These are phyloP conservation scores for Phlegmacium glaucopus DNA, from an alignment of 768 basidiomycete genomes.

Conservation along the genomic window DNA sequence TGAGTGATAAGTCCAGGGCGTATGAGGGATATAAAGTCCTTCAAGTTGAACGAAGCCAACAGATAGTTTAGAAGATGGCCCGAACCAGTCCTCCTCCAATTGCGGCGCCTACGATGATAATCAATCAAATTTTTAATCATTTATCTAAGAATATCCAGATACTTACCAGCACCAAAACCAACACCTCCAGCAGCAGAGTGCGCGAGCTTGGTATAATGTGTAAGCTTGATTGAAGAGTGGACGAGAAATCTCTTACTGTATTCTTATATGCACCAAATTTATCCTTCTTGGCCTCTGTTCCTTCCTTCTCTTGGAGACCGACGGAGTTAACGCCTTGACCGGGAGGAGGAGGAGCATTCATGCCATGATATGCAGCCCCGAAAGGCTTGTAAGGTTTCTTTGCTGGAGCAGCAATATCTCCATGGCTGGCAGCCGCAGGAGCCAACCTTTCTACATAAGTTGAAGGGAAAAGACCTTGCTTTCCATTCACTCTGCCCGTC, in stretches of 20 bases:
- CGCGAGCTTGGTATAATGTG: constrained; percentile 40
- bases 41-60: background rate
- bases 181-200: constrained; percentile 66
- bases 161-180: constrained; percentile 72
- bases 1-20: too few relatives aligned
- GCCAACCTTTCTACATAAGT: constrained; percentile 63
- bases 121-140: background rate
- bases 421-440: constrained; percentile 14
- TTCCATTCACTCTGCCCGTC: constrained; percentile 63
- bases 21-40: too few relatives aligned
- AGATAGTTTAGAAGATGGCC: constrained; percentile 26
- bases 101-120: constrained; percentile 25
- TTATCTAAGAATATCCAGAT: background rate
- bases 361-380: constrained; percentile 40
- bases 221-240: background rate
- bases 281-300: constrained; percentile 50
- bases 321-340: constrained; percentile 34
- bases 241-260: constrained; percentile 38
- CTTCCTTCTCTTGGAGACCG: constrained; percentile 42
- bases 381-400: constrained; percentile 40
- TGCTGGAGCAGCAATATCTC: constrained; percentile 12
- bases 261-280: constrained; percentile 56
- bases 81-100: constrained; percentile 32
- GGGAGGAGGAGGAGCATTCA: constrained; percentile 34
- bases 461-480: constrained; percentile 75